Base-by-base conservation (phyloP, 257 asterid species). In the Craterostigma plantagineum region DNA sequence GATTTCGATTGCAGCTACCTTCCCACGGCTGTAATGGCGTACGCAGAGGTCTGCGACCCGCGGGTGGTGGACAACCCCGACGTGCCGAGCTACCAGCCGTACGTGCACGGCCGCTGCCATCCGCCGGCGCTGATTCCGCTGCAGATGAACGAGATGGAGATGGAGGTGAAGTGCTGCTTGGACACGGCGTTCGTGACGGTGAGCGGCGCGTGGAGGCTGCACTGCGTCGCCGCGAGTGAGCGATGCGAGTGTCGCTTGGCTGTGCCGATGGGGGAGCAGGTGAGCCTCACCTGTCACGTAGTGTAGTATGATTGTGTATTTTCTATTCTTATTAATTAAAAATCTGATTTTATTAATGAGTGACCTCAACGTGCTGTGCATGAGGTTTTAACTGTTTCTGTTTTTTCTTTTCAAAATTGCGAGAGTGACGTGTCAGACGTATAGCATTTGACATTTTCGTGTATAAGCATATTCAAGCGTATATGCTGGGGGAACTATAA, bases 21-120 rank as follows among this genome's bases (percentile, higher is more conserved):
- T 14, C 98, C 98, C 0, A 35, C 69, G 2, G 63, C 98, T 0
- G 77, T 86, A 0, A 90, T 79, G 98, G 42, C 79, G 12, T 90
- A 90, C 63, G 98, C 98, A 18, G 81, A 79, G 43, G 61, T 90
- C 7, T 43, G 51, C 34, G 69, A 90, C 51, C 98, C 98, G 6
- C 63, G 79, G 15, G 53, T 77, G 30, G 98, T 83, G 9, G 98
- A 90, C 64, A 82, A 87, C 18, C 93, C 98, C 6, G 98, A 90
- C 61, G 68, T 77, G 42, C 95, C 95, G 12, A 83, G 95, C 73
- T 90, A 90, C 61, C 98, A 90, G 81, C 95, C 98, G 45, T 75
- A 90, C 65, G 95, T 90, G 70, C 87, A 79, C 68, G 98, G 98
- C 33, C 62, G 79, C 68, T 72, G 90, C 62, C 71, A 79, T 52